Conservation (phyloP, 2,329 filamentous ascomycete genomes). For the Albifimbria verrucaria region DNA sequence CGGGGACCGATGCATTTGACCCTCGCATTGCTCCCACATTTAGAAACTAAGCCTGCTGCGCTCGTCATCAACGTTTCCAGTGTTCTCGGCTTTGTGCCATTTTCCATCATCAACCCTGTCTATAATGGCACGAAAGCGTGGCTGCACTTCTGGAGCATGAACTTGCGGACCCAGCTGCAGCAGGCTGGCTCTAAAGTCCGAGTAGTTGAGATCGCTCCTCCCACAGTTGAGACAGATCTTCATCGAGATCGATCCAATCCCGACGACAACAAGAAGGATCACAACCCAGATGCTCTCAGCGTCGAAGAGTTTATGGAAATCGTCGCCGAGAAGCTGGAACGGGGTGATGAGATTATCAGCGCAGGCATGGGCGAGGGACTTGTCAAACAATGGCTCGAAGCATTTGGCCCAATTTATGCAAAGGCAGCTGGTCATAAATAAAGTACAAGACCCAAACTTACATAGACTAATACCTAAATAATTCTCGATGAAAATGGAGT, state of each 20-base stretch:
- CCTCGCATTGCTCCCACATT: constrained; percentile 44
- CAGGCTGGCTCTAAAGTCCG: constrained; percentile 34
- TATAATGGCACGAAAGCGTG: constrained; percentile 60
- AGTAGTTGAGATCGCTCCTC: constrained; percentile 55
- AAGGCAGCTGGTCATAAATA: constrained; percentile 2
- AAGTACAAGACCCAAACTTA: background rate
- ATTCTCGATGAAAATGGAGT: no score
- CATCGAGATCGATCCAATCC: constrained; percentile 54
- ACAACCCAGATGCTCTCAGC: constrained; percentile 38
- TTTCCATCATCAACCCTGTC: constrained; percentile 51
- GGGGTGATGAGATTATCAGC: constrained; percentile 44
- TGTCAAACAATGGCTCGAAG: constrained; percentile 40
- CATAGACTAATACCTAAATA: no score
- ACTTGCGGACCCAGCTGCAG: constrained; percentile 47
- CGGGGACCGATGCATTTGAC: constrained; percentile 55
- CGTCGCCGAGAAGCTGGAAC: constrained; percentile 39
- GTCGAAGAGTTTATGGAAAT: constrained; percentile 54
- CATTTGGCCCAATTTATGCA: constrained; percentile 28
- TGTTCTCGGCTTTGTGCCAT: constrained; percentile 50
- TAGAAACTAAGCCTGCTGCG: constrained; percentile 37
- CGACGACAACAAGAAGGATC: constrained; percentile 56
- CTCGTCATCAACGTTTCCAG: constrained; percentile 53
- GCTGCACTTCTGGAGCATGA: constrained; percentile 55
- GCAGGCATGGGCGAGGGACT: constrained; percentile 38
- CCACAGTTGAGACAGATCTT: constrained; percentile 50